These are phyloP conservation scores for Melanomma pulvis-pyrius DNA, from an alignment of 495 filamentous ascomycete genomes.

Conservation along the genomic window DNA sequence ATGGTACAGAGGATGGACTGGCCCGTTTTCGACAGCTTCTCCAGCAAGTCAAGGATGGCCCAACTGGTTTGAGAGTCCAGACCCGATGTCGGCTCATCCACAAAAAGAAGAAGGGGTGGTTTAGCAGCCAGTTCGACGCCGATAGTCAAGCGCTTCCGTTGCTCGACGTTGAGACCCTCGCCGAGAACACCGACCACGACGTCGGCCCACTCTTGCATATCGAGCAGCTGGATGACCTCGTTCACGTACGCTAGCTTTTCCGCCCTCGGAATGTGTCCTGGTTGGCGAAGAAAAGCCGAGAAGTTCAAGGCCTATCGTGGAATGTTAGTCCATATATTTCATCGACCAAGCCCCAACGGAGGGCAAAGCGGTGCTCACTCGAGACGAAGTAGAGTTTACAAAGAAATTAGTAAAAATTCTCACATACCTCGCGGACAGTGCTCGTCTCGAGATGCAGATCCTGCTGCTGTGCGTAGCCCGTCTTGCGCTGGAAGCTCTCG, in stretches of 20 bases:
- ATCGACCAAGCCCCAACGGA: too few species aligned
- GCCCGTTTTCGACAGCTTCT: conserved; percentile 79
- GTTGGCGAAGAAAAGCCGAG: conserved; percentile 82
- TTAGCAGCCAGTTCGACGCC: conserved; percentile 91
- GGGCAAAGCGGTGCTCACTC: too few species aligned
- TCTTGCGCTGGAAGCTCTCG: conserved; percentile 86
- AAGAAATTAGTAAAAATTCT: too few species aligned
- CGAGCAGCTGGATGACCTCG: conserved; percentile 85
- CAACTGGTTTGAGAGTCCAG: conserved; percentile 85
- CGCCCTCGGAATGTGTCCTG: conserved; percentile 62
- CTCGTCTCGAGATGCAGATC: conserved; percentile 86
- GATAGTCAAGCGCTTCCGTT: conserved; percentile 85
- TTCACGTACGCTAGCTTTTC: conserved; percentile 89
- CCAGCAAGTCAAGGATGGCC: conserved; percentile 76
- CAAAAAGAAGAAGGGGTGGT: conserved; percentile 84
- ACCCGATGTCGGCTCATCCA: conserved; percentile 92
- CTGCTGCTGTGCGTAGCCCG: conserved; percentile 94
- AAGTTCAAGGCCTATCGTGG: conserved; percentile 83
- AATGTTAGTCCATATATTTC: too few species aligned
- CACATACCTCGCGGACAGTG: conserved; percentile 87
- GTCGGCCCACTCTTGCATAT: conserved; percentile 86
- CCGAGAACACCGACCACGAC: conserved; percentile 85
- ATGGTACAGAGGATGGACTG: conserved; percentile 92
- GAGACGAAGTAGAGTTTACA: too few species aligned
- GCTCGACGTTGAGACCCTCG: conserved; percentile 91